Evolutionary conservation across 1,284 basidiomycete genomes (phyloP).

Genomic region (Boletellus deceptivus): DNA sequence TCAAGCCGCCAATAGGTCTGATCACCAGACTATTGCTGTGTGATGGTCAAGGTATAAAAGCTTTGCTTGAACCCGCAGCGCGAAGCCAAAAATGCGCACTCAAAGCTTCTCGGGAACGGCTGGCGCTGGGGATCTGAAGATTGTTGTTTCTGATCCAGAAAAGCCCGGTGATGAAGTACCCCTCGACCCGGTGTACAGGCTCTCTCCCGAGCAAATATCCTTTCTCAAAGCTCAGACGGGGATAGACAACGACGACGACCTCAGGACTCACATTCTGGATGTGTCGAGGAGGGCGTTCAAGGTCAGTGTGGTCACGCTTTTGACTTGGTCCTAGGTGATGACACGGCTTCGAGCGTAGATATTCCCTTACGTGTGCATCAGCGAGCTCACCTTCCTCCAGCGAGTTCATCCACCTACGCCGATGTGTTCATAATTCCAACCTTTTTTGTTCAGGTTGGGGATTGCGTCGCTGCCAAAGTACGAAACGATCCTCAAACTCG

Average conservation of each 20-base stretch:
- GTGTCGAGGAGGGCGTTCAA: conserved; percentile 20
- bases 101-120: not conserved
- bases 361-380: conserved; percentile 22
- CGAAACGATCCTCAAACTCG: conserved; percentile 16
- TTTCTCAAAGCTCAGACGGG: conserved; percentile 27
- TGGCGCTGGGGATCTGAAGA: conserved; percentile 5
- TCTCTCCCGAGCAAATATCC: conserved; percentile 17
- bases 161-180: not conserved
- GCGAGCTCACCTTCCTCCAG: conserved; percentile 18
- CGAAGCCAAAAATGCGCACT: conserved; percentile 5
- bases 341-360: conserved; percentile 7
- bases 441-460: conserved; percentile 9
- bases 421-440: not conserved
- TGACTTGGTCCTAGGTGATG: not conserved
- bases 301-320: conserved; percentile 4
- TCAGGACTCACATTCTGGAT: conserved; percentile 20
- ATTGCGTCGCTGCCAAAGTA: conserved; percentile 18
- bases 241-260: conserved; percentile 17
- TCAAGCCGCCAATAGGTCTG: no score
- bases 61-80: not conserved
- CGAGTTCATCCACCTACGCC: not conserved
- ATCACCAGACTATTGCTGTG: not conserved
- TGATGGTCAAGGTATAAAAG: not conserved
- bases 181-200: conserved; percentile 5
- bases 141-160: not conserved